Base-by-base conservation (phyloP, 441 rosid genomes). In the Corymbia calophylla region DNA sequence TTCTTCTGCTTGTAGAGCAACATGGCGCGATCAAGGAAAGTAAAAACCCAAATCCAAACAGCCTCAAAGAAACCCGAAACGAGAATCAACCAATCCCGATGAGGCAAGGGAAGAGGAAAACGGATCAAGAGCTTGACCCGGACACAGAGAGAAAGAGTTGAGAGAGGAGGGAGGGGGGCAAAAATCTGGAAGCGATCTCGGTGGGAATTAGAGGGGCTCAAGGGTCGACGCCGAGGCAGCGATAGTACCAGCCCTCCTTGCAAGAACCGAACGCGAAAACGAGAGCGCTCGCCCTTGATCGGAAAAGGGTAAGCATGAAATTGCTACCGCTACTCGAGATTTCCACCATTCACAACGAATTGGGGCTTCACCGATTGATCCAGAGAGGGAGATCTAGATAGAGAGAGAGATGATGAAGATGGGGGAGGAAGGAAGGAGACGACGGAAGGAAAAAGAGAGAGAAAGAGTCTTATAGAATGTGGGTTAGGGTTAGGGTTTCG, bases 171-270 rank as follows among this genome's bases (percentile, higher is more conserved):
- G 44, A 39, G 44, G 44, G 44, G 44, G 44, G 13, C 88, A 16
- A 13, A 39, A 56, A 56, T n/a, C 13, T 31, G 19, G 87, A 47
- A 35, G 47, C 88, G 66, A 86, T 86, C 53, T 23, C 84, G 51
- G 18, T 39, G 15, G 53, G 17, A 86, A 55, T 12, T 6, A 14
- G 53, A 6, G 81, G 86, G 23, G 49, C n/a, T 62, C 93, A 96
- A 88, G 99, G 99, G 97, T 98, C 99, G 93, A 96, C 91, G 92
- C 99, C 98, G 89, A 95, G 91, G 97, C 99, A 97, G 96, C 99
- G 99, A 73, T 93, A 96, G 97, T 96, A 98, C 99, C 99, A 98
- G 97, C 96, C 98, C 92, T 96, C 97, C 92, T 96, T 98, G 97
- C 99, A 97, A 86, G 99, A 97, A 31, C 97, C 99, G 93, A 97